A percentile compares a stretch with the other conserved stretches of the same genome.
These are phyloP conservation scores for Nicotiana benthamiana DNA, from an alignment of 257 asterid species.

Conservation along the genomic window DNA sequence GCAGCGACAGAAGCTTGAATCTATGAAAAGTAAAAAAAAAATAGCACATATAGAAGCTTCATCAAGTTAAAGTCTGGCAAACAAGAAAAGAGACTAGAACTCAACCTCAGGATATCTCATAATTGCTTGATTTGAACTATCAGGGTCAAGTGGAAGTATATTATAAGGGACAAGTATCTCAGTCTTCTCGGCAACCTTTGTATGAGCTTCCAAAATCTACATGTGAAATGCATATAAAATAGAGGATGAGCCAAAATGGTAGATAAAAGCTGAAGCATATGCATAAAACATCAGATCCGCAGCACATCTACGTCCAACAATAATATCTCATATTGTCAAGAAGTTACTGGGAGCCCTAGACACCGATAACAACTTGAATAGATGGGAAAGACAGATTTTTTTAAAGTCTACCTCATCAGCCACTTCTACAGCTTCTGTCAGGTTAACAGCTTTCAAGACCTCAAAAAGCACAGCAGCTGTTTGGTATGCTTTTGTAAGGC, in stretches of 20 bases:
- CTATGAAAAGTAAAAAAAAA: slow-evolving; percentile 27
- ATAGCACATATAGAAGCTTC: slow-evolving; percentile 4
- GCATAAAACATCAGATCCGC: not conserved
- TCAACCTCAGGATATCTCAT: slow-evolving; percentile 91
- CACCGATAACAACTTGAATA: not conserved
- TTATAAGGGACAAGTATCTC: slow-evolving; percentile 84
- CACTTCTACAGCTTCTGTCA: slow-evolving; percentile 74
- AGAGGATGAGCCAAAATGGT: not conserved
- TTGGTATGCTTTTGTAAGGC: slow-evolving; percentile 97
- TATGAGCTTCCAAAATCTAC: slow-evolving; percentile 81
- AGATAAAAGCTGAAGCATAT: not conserved
- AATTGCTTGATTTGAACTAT: slow-evolving; percentile 82
- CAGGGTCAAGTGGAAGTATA: slow-evolving; percentile 93
- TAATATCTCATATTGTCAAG: not conserved
- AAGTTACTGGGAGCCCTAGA: not conserved
- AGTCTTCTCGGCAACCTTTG: slow-evolving; percentile 71
- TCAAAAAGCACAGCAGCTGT: slow-evolving; percentile 97
- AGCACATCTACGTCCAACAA: slow-evolving; percentile 1
- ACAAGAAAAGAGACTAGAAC: slow-evolving; percentile 6
- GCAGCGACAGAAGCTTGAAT: slow-evolving; percentile 93
- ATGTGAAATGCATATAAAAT: slow-evolving; percentile 13
- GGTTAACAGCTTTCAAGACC: slow-evolving; percentile 88
- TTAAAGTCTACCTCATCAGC: slow-evolving; percentile 69
- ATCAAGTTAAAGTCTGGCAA: not conserved
- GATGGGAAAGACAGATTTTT: not conserved